These are phyloP conservation scores for Periconia sp. DNA, from an alignment of 2,329 filamentous ascomycete genomes.

Conservation along the genomic window DNA sequence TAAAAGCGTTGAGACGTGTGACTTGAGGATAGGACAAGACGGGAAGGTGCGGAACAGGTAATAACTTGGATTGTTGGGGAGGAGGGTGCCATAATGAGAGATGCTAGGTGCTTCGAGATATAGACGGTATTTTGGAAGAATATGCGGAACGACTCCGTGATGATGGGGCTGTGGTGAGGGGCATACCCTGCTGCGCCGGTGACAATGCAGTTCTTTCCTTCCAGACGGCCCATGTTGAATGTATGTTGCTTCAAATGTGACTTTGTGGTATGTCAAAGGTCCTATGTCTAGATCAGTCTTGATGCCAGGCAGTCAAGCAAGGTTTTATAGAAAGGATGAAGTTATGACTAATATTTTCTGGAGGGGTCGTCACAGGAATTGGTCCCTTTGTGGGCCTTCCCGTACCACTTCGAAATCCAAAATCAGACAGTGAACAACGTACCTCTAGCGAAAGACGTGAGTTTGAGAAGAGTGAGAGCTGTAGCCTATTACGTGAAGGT, in stretches of 20 bases:
- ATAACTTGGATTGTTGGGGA: no score
- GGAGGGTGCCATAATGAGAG: no score
- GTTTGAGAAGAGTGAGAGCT: not conserved
- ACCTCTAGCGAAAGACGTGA: slow-evolving; percentile 5
- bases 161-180: not conserved
- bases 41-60: no score
- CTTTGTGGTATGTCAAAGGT: slow-evolving; percentile 8
- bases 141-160: not conserved
- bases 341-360: slow-evolving; percentile 41
- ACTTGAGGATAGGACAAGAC: no score
- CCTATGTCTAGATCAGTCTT: slow-evolving; percentile 7
- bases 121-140: slow-evolving; percentile 4
- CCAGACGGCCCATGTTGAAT: slow-evolving; percentile 58
- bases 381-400: no score
- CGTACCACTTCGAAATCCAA: no score
- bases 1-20: no score
- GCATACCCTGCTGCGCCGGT: slow-evolving; percentile 86
- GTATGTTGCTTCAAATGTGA: not conserved
- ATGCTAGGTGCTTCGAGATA: no score
- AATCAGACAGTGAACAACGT: no score
- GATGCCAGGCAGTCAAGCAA: slow-evolving; percentile 14
- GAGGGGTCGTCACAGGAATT: slow-evolving; percentile 21
- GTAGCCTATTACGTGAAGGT: not conserved
- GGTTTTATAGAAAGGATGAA: slow-evolving; percentile 26
- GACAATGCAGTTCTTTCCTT: slow-evolving; percentile 74